Evolutionary conservation across 306 rosid species (phyloP).

Genomic region (Vigna angularis): DNA sequence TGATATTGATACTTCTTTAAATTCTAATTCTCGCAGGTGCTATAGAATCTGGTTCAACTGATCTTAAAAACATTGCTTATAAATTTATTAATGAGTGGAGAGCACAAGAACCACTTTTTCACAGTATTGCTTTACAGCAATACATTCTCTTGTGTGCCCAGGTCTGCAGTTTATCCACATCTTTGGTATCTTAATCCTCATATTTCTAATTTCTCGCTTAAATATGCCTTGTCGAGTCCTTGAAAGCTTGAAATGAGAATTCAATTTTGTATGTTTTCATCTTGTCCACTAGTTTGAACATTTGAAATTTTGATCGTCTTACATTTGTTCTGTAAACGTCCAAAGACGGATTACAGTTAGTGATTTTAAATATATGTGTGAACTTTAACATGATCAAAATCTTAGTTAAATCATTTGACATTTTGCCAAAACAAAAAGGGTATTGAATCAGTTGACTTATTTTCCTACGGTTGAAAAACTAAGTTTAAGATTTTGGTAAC

Average conservation of each 20-base stretch:
- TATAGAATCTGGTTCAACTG: constrained; percentile 41
- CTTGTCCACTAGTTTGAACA: constrained; percentile 18
- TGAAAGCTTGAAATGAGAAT: constrained; percentile 33
- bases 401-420: background rate
- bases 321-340: constrained; percentile 17
- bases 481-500: constrained; percentile 10
- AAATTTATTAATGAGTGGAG: constrained; percentile 60
- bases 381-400: constrained; percentile 9
- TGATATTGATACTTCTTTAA: constrained; percentile 32
- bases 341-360: background rate
- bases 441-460: background rate
- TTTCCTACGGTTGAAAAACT: background rate
- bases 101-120: constrained; percentile 64
- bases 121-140: constrained; percentile 84
- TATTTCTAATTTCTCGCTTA: background rate
- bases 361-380: background rate
- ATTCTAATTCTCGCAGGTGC: constrained; percentile 50
- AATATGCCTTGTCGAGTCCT: constrained; percentile 14
- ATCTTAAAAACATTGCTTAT: constrained; percentile 67
- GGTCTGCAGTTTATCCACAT: constrained; percentile 53
- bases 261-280: constrained; percentile 32
- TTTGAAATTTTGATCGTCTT: constrained; percentile 5
- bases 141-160: constrained; percentile 87
- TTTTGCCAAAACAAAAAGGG: background rate
- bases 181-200: constrained; percentile 14